Evolutionary conservation across 2,329 filamentous ascomycete genomes (phyloP).

Genomic region (Nemania abortiva): DNA sequence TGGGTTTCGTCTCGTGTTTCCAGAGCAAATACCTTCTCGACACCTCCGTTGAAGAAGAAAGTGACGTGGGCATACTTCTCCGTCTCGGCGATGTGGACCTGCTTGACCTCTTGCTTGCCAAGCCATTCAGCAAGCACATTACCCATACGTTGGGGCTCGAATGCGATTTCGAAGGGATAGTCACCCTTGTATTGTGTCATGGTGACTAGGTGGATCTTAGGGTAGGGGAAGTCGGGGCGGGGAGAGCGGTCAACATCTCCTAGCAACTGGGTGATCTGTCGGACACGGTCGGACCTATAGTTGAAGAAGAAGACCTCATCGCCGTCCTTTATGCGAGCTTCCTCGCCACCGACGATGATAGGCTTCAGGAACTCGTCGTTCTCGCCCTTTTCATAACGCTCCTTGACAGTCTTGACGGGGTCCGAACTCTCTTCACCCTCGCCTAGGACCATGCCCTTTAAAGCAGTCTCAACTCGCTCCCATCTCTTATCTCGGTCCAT

Average conservation of each 20-base stretch:
- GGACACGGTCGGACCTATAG: conserved; percentile 97
- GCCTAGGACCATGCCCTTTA: conserved; percentile 87
- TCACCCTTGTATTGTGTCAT: conserved; percentile 99
- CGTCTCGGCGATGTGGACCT: conserved; percentile 97
- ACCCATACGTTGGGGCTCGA: conserved; percentile 94
- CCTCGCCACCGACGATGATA: conserved; percentile 91
- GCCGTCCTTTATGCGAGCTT: conserved; percentile 86
- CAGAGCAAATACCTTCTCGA: conserved; percentile 94
- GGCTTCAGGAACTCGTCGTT: conserved; percentile 98
- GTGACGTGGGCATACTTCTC: conserved; percentile 99
- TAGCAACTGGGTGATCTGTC: conserved; percentile 94
- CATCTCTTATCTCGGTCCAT: conserved; percentile 99
- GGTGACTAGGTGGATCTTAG: conserved; percentile 90
- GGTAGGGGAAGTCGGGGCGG: conserved; percentile 90
- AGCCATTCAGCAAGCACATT: conserved; percentile 99
- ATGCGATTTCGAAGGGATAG: conserved; percentile 92
- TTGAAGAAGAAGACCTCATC: conserved; percentile 99
- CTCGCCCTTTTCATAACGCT: conserved; percentile 87
- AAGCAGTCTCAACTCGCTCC: conserved; percentile 90
- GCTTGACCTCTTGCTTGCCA: conserved; percentile 86
- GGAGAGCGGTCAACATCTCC: conserved; percentile 93
- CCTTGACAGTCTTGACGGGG: conserved; percentile 86
- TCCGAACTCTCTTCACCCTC: conserved; percentile 89
- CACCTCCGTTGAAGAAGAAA: conserved; percentile 99
- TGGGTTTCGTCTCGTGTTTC: conserved; percentile 88